Evolutionary conservation across 768 basidiomycete species (phyloP).

Genomic region (Podaxis pistillaris): DNA sequence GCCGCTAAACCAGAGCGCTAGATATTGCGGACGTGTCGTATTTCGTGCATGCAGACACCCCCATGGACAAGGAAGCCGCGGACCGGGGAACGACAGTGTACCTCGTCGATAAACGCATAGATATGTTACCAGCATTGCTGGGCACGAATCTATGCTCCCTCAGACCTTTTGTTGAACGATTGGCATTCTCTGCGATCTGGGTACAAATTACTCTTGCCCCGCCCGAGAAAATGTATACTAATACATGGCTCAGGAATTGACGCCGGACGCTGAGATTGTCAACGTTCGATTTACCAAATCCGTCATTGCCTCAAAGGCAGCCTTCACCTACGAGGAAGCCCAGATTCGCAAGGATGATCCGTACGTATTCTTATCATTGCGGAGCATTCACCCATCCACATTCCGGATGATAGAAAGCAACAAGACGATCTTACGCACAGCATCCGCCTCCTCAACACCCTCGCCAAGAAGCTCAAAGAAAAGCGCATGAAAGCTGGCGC

Average conservation of each 20-base stretch:
- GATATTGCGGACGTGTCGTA: slow-evolving; percentile 99
- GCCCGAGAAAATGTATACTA: not conserved
- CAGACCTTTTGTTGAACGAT: slow-evolving; percentile 85
- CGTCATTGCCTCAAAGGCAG: slow-evolving; percentile 93
- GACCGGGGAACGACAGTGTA: slow-evolving; percentile 96
- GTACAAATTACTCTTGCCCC: slow-evolving; percentile 37
- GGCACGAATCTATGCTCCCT: slow-evolving; percentile 97
- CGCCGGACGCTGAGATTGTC: slow-evolving; percentile 84
- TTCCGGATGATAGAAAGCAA: slow-evolving; percentile 47
- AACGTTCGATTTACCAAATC: slow-evolving; percentile 92
- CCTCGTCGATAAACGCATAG: slow-evolving; percentile 96
- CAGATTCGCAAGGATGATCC: slow-evolving; percentile 91
- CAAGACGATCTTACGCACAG: slow-evolving; percentile 81
- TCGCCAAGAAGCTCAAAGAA: slow-evolving; percentile 83
- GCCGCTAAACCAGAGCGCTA: slow-evolving; percentile 26
- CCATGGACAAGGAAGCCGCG: slow-evolving; percentile 97
- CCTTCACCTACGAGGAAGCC: slow-evolving; percentile 96
- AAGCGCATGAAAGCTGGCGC: slow-evolving; percentile 95
- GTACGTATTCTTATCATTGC: slow-evolving; percentile 41
- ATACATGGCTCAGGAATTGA: slow-evolving; percentile 67
- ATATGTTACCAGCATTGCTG: slow-evolving; percentile 92
- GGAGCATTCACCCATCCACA: not conserved
- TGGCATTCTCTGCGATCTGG: slow-evolving; percentile 97
- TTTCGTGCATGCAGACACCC: slow-evolving; percentile 89
- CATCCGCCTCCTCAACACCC: slow-evolving; percentile 83